A percentile compares a stretch with the other conserved stretches of the same genome.
These are phyloP conservation scores for Solanum dulcamara DNA, from an alignment of 257 asterid genomes.

Conservation along the genomic window DNA sequence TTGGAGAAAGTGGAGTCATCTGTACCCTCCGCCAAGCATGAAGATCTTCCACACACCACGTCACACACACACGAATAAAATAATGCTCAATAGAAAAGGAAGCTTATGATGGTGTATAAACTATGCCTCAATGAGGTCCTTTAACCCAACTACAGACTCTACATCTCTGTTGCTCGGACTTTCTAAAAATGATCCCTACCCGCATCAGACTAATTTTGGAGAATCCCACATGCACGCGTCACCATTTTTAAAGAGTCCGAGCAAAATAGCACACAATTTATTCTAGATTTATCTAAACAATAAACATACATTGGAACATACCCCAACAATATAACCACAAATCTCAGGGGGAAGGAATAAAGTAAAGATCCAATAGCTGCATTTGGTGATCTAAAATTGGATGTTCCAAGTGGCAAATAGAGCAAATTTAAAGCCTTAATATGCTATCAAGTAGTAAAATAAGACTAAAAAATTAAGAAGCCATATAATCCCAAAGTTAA, in stretches of 20 bases:
- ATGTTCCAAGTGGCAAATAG: background rate
- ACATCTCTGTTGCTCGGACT: no score
- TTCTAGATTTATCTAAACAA: background rate
- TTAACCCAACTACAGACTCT: background rate
- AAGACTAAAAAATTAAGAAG: background rate
- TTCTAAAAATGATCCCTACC: no score
- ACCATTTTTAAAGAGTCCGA: no score
- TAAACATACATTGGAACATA: background rate
- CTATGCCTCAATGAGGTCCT: background rate
- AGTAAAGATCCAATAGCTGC: background rate
- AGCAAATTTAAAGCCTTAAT: background rate
- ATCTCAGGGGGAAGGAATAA: background rate
- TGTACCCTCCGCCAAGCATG: accelerated
- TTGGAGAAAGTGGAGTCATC: background rate
- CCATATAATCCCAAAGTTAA: background rate
- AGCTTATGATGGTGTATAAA: background rate
- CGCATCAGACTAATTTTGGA: no score
- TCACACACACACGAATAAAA: background rate
- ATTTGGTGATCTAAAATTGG: background rate
- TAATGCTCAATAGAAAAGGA: background rate
- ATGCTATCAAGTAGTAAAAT: background rate
- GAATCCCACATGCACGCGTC: no score
- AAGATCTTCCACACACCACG: background rate
- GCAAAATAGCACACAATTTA: no score
- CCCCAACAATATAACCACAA: background rate